Evolutionary conservation across 148 eudicot species (phyloP).

Genomic region (Cornus kousa): DNA sequence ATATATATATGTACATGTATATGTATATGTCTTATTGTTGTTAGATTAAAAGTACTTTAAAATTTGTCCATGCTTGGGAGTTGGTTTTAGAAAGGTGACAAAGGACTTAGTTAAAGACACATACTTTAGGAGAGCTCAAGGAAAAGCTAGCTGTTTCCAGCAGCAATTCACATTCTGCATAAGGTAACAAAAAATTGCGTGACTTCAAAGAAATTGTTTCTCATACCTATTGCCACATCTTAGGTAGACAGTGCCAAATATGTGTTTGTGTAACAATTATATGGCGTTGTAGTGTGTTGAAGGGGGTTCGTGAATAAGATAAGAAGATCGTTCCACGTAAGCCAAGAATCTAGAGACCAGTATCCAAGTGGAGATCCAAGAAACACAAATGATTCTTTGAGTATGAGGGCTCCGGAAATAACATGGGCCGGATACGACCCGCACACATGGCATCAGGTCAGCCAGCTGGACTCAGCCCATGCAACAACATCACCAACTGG

Average conservation of each 20-base stretch:
- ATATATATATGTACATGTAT: not conserved
- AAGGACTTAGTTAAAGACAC: not conserved
- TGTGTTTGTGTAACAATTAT: not conserved
- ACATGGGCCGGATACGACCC: no score
- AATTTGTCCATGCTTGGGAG: not conserved
- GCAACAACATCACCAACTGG: no score
- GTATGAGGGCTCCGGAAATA: no score
- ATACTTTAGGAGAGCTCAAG: conserved; percentile 5
- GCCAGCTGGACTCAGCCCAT: no score
- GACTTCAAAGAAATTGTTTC: not conserved
- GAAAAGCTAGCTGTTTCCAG: not conserved
- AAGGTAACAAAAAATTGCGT: not conserved
- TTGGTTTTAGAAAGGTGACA: not conserved
- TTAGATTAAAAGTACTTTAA: not conserved
- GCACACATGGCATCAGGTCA: no score
- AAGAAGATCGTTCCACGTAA: no score
- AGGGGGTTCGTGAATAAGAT: no score
- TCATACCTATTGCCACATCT: not conserved
- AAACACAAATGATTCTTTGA: no score
- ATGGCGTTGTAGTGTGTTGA: no score
- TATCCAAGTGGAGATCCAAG: no score
- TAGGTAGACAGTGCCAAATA: not conserved
- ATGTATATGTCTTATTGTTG: not conserved
- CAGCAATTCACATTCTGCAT: not conserved
- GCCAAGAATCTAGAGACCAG: no score